These are phyloP conservation scores for Leccinellum rugosiceps DNA, from an alignment of 768 basidiomycete genomes.

Conservation along the genomic window DNA sequence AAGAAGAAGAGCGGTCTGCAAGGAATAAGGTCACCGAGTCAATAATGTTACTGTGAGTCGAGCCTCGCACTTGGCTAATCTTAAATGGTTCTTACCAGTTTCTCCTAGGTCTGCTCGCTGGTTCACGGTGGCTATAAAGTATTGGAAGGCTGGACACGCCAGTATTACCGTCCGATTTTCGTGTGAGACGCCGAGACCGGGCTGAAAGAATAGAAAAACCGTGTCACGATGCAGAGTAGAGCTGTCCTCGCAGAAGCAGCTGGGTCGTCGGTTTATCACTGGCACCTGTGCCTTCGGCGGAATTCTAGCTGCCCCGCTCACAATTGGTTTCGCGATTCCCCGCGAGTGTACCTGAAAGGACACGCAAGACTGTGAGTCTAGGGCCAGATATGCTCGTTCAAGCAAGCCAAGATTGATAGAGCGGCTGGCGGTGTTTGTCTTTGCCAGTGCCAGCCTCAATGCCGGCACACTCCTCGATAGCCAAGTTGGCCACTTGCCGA, in stretches of 20 bases:
- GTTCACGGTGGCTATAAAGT: background rate
- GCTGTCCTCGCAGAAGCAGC: background rate
- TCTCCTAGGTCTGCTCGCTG: background rate
- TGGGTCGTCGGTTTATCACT: background rate
- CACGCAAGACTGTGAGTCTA: background rate
- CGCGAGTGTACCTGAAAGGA: background rate
- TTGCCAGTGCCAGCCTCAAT: slow-evolving; percentile 11
- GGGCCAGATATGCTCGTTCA: background rate
- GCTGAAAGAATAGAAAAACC: background rate
- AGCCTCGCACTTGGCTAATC: background rate
- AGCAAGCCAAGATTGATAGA: background rate
- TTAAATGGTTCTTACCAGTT: background rate
- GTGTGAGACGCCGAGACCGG: background rate
- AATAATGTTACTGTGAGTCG: background rate
- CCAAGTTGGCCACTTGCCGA: background rate
- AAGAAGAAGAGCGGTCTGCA: background rate
- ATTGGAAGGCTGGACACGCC: background rate
- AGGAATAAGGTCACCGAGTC: background rate
- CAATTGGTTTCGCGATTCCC: background rate
- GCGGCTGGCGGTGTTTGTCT: slow-evolving; percentile 10
- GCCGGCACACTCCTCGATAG: background rate
- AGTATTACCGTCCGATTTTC: background rate
- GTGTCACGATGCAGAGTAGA: background rate
- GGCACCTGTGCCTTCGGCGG: slow-evolving; percentile 2
- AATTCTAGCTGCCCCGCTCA: background rate